These are phyloP conservation scores for Solanum hybrid DNA, from an alignment of 305 asterid genomes.

Conservation along the genomic window DNA sequence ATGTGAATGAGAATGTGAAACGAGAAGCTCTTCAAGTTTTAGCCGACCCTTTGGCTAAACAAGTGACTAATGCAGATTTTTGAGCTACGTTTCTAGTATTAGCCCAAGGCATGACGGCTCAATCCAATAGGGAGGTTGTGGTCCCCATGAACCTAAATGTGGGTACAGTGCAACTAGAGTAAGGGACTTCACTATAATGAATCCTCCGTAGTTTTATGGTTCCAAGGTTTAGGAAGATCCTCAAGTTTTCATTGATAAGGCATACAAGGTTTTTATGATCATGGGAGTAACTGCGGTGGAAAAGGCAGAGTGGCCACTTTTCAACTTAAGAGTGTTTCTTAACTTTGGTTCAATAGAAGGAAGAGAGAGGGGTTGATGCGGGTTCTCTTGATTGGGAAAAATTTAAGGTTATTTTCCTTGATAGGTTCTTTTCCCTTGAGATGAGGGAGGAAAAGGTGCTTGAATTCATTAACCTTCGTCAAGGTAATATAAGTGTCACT, in stretches of 20 bases:
- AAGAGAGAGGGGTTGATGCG: not conserved
- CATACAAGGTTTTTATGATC: not conserved
- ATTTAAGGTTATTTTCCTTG: not conserved
- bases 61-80: not conserved
- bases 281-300: not conserved
- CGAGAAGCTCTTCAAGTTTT: not conserved
- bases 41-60: not conserved
- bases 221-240: not conserved
- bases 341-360: not conserved
- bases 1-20: not conserved
- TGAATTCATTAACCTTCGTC: not conserved
- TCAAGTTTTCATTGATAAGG: no score
- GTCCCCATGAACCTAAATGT: not conserved
- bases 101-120: not conserved
- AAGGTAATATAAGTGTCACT: not conserved
- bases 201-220: not conserved
- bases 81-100: not conserved
- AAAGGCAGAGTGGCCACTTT: not conserved
- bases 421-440: not conserved
- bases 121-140: not conserved
- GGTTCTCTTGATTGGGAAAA: not conserved
- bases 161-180: not conserved
- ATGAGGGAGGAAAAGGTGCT: not conserved
- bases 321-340: not conserved
- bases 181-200: not conserved